Percentiles rank a stretch among this genome's conserved stretches.
Evolutionary conservation across 1,284 basidiomycete species (phyloP).

Genomic region (Volvariella volvacea): DNA sequence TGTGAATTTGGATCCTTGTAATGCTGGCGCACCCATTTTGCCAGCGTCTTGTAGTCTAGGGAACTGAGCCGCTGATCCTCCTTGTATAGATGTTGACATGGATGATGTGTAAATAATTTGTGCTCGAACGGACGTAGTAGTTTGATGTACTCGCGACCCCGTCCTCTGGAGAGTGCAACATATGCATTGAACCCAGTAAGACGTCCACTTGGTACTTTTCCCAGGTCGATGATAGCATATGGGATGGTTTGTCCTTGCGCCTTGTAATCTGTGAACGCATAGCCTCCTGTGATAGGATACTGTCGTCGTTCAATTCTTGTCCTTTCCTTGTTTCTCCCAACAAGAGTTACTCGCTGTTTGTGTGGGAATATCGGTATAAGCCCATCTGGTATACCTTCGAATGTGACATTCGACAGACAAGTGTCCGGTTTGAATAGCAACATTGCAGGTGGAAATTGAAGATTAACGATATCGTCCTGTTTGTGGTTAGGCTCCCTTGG

Average conservation of each 20-base stretch:
- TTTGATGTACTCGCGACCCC: background rate
- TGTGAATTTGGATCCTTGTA: too few species aligned
- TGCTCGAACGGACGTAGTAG: too few species aligned
- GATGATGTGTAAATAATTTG: too few species aligned
- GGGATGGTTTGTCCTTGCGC: background rate
- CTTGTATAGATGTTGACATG: too few species aligned
- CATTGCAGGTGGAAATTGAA: conserved; percentile 13
- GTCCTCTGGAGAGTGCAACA: background rate
- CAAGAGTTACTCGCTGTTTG: background rate
- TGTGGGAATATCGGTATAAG: background rate
- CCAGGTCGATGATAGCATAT: background rate
- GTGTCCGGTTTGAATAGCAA: conserved; percentile 8
- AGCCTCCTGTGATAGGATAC: background rate
- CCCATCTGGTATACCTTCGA: background rate
- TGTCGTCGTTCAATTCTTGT: background rate
- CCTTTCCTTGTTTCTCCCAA: background rate
- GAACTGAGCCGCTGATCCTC: too few species aligned
- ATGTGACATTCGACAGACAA: background rate
- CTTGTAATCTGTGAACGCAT: background rate
- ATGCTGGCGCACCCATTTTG: too few species aligned
- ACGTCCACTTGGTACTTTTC: background rate
- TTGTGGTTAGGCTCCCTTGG: conserved; percentile 9
- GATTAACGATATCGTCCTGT: background rate
- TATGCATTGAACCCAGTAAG: conserved; percentile 1
- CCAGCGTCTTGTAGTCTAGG: too few species aligned